phyloP scores from a whole-genome alignment of 371 early-diverging fungal genomes.

The Dinochytrium kinnereticum region DNA sequence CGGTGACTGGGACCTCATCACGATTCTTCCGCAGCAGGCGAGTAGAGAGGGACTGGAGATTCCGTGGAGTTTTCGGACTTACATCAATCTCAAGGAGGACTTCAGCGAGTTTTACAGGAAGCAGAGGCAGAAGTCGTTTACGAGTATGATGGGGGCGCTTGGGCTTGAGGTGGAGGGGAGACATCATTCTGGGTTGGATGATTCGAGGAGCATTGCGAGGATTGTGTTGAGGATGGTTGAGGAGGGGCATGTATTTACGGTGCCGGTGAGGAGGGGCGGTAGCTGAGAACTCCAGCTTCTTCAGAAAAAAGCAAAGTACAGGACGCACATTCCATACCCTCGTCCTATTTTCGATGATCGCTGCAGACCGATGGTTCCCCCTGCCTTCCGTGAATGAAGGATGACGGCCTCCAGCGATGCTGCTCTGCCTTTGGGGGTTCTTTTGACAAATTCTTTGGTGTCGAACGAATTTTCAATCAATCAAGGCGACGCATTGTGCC shows the following conservation, averaged over 20 bases:
- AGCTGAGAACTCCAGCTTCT: too few species aligned
- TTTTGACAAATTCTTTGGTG: too few species aligned
- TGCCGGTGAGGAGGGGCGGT: too few species aligned
- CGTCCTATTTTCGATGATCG: too few species aligned
- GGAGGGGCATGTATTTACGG: constrained; percentile 32
- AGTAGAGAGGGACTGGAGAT: not conserved
- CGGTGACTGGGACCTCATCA: constrained; percentile 84
- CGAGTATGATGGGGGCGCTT: constrained; percentile 65
- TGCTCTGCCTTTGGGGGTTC: too few species aligned
- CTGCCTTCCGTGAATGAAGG: too few species aligned
- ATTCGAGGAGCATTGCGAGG: constrained; percentile 64
- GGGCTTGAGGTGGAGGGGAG: constrained; percentile 70
- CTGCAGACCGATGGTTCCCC: too few species aligned
- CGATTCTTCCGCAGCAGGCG: constrained; percentile 27
- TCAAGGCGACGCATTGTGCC: too few species aligned
- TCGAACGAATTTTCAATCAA: too few species aligned
- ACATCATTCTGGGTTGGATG: constrained; percentile 82
- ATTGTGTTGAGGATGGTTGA: constrained; percentile 46
- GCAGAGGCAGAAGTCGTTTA: constrained; percentile 38
- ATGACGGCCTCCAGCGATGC: too few species aligned
- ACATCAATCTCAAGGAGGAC: not conserved
- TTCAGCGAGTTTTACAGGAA: not conserved
- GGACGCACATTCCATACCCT: too few species aligned
- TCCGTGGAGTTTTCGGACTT: not conserved
- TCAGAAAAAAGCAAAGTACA: too few species aligned